These are phyloP conservation scores for Magnolia changhungtana DNA, from an alignment of 164 flowering plant species.

Conservation along the genomic window DNA sequence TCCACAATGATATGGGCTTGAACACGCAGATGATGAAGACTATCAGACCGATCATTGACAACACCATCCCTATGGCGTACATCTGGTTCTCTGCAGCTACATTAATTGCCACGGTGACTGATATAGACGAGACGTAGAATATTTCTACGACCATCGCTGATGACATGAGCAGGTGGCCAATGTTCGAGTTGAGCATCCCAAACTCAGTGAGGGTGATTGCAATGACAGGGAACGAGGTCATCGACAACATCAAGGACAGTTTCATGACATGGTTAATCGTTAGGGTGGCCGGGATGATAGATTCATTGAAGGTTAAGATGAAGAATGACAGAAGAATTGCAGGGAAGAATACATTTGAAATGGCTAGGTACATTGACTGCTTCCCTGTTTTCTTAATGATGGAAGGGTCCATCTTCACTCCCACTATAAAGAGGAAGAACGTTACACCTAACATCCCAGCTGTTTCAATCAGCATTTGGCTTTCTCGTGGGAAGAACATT, in stretches of 20 bases:
- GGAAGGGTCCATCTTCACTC: background rate
- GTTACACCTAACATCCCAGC: background rate
- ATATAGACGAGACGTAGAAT: slow-evolving; percentile 14
- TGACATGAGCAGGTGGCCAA: slow-evolving; percentile 47
- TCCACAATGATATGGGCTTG: slow-evolving; percentile 24
- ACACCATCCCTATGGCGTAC: slow-evolving; percentile 29
- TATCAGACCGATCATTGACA: slow-evolving; percentile 9
- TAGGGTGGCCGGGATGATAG: background rate
- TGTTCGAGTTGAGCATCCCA: slow-evolving; percentile 58
- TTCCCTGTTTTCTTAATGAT: background rate
- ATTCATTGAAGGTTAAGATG: background rate
- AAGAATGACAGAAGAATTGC: background rate
- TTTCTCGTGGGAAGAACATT: background rate
- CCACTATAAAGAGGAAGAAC: background rate
- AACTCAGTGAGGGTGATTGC: slow-evolving; percentile 45
- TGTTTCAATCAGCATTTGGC: background rate
- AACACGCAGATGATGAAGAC: slow-evolving; percentile 7
- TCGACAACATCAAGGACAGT: slow-evolving; percentile 11
- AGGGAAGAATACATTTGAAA: background rate
- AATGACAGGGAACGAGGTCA: slow-evolving; percentile 48
- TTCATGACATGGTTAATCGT: too few relatives aligned
- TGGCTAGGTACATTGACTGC: background rate
- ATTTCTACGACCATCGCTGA: slow-evolving; percentile 30
- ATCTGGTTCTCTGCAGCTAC: slow-evolving; percentile 16
- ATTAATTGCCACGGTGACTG: background rate